phyloP scores from a whole-genome alignment of 805 yeast species.

The Metschnikowia picachoensis region DNA sequence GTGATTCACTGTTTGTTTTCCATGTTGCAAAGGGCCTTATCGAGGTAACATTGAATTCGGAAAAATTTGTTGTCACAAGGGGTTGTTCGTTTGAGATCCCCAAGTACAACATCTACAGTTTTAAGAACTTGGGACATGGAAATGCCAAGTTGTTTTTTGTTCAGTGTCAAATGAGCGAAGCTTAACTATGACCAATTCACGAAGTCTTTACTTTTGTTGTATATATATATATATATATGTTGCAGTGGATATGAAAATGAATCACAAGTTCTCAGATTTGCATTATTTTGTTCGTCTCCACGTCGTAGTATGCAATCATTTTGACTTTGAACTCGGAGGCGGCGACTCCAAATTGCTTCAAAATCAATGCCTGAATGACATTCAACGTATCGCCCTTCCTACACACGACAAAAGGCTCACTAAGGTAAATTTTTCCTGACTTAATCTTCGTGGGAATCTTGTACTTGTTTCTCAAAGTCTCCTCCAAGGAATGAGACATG shows the following conservation, averaged over 20 bases:
- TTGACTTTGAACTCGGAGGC: conserved; percentile 85
- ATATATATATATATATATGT: not conserved
- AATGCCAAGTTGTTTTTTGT: conserved; percentile 70
- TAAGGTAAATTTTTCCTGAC: conserved; percentile 79
- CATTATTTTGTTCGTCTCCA: conserved; percentile 40
- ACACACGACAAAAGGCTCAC: conserved; percentile 77
- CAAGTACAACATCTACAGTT: conserved; percentile 66
- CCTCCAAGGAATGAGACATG: conserved; percentile 93
- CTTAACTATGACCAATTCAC: not conserved
- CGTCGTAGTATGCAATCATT: conserved; percentile 73
- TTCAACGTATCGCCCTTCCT: conserved; percentile 74
- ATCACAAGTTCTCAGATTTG: not conserved
- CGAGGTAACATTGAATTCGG: conserved; percentile 61
- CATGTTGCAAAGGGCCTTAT: conserved; percentile 68
- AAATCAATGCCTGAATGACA: conserved; percentile 84
- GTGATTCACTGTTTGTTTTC: conserved; percentile 67
- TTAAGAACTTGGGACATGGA: conserved; percentile 56
- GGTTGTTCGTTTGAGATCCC: conserved; percentile 86
- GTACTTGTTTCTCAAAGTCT: conserved; percentile 81
- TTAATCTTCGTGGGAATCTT: conserved; percentile 90
- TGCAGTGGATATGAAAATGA: not conserved
- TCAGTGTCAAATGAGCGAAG: conserved; percentile 43
- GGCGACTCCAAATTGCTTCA: conserved; percentile 95
- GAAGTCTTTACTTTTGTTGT: not conserved
- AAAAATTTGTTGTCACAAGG: conserved; percentile 54